Percentiles rank a stretch among this genome's conserved stretches.
Evolutionary conservation across 208 protist genomes (phyloP).

Genomic region (Crithidia bombi): DNA sequence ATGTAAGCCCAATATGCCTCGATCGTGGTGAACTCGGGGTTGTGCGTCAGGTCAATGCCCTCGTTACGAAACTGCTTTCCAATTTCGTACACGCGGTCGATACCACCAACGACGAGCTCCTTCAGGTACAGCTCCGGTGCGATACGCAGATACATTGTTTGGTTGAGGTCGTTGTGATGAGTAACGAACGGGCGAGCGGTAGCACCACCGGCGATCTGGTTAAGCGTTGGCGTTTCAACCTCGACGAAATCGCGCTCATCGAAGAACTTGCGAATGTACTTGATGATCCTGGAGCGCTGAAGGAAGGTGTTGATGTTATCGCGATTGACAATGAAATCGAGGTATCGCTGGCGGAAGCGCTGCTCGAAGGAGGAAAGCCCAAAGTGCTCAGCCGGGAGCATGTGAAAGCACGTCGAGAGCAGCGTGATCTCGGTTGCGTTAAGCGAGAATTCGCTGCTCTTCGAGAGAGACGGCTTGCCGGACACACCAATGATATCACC

Average conservation of each 20-base stretch:
- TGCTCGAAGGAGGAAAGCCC: conserved; percentile 96
- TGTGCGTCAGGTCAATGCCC: conserved; percentile 98
- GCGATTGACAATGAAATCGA: conserved; percentile 99
- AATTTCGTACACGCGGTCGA: conserved; percentile 99
- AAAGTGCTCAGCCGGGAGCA: conserved; percentile 97
- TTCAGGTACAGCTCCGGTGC: conserved; percentile 99
- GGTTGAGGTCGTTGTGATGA: conserved; percentile 99
- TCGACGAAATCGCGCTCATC: conserved; percentile 96
- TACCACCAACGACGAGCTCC: conserved; percentile 98
- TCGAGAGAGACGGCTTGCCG: conserved; percentile 91
- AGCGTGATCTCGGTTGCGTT: conserved; percentile 85
- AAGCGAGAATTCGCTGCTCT: conserved; percentile 92
- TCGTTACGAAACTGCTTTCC: conserved; percentile 99
- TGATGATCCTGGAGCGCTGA: conserved; percentile 95
- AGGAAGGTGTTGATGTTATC: conserved; percentile 95
- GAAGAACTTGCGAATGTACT: conserved; percentile 98
- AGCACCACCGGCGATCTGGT: conserved; percentile 98
- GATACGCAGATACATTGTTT: conserved; percentile 98
- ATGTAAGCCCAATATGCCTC: conserved; percentile 99
- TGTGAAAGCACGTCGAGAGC: conserved; percentile 98
- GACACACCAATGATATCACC: conserved; percentile 99
- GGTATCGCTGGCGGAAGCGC: conserved; percentile 97
- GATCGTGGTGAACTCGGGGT: conserved; percentile 99
- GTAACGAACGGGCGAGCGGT: conserved; percentile 99
- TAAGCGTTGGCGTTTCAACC: conserved; percentile 99